Evolutionary conservation across 1,284 basidiomycete species (phyloP).

Genomic region (Cryptococcus sp.): DNA sequence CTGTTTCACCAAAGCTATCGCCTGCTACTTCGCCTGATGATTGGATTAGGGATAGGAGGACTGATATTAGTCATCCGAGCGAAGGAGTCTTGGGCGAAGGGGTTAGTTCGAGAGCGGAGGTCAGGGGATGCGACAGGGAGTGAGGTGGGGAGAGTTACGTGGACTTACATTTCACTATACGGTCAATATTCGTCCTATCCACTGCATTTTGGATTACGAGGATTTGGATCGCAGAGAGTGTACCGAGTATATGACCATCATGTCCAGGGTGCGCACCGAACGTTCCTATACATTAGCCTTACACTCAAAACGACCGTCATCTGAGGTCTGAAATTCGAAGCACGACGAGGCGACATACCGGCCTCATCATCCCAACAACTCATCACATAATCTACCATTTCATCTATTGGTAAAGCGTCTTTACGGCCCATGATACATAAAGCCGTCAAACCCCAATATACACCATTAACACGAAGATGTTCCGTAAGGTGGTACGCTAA

Average conservation of each 20-base stretch:
- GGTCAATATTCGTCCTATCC: slow-evolving; percentile 61
- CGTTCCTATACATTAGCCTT: slow-evolving; percentile 68
- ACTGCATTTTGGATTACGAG: slow-evolving; percentile 79
- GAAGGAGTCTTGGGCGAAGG: too few species aligned
- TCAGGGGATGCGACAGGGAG: not conserved
- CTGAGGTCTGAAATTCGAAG: not conserved
- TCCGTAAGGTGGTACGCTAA: slow-evolving; percentile 89
- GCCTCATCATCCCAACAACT: slow-evolving; percentile 87
- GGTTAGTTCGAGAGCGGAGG: too few species aligned
- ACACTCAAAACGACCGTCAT: not conserved
- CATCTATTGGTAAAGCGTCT: slow-evolving; percentile 72
- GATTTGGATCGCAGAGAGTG: slow-evolving; percentile 88
- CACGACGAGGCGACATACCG: slow-evolving; percentile 61
- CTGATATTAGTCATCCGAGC: slow-evolving; percentile 48
- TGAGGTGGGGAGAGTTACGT: not conserved
- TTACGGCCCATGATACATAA: slow-evolving; percentile 71
- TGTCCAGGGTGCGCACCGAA: slow-evolving; percentile 91
- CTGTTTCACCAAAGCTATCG: slow-evolving; percentile 82
- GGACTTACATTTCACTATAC: slow-evolving; percentile 68
- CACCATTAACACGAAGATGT: slow-evolving; percentile 90
- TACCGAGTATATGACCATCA: slow-evolving; percentile 83
- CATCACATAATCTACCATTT: slow-evolving; percentile 85
- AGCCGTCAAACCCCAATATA: slow-evolving; percentile 94
- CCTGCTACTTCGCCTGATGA: slow-evolving; percentile 82
- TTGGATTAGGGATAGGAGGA: slow-evolving; percentile 75